phyloP scores from a whole-genome alignment of 2,329 filamentous ascomycete genomes.

The Ophiobolus disseminans region DNA sequence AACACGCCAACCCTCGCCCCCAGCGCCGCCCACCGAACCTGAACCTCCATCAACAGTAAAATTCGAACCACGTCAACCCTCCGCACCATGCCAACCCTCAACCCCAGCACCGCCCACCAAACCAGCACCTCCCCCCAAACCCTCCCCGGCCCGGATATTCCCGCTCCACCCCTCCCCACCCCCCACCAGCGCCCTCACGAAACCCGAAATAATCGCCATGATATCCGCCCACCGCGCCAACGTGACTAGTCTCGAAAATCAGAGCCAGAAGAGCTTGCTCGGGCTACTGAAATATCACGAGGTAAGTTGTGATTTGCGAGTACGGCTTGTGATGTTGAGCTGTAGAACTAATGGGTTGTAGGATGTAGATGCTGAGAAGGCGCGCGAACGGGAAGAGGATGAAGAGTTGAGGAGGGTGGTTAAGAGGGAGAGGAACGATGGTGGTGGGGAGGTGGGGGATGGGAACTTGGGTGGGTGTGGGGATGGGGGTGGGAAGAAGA shows the following conservation, averaged over 20 bases:
- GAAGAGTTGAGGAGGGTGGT: background rate
- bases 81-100: background rate
- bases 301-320: too few species aligned
- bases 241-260: background rate
- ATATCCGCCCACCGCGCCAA: background rate
- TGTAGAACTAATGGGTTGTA: background rate
- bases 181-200: background rate
- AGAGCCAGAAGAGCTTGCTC: background rate
- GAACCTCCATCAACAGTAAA: too few species aligned
- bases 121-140: background rate
- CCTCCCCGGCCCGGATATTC: too few species aligned
- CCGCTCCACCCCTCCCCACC: background rate
- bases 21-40: background rate
- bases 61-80: background rate
- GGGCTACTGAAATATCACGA: conserved; percentile 2
- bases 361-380: background rate
- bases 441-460: background rate
- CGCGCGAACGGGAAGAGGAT: background rate
- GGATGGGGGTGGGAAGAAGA: background rate
- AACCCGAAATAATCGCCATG: background rate
- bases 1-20: too few species aligned
- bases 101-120: background rate
- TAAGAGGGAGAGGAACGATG: background rate
- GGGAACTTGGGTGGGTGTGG: conserved; percentile 4
- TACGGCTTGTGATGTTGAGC: too few species aligned